These are phyloP conservation scores for Pilatotrama ljubarskyi DNA, from an alignment of 768 basidiomycete species.

Conservation along the genomic window DNA sequence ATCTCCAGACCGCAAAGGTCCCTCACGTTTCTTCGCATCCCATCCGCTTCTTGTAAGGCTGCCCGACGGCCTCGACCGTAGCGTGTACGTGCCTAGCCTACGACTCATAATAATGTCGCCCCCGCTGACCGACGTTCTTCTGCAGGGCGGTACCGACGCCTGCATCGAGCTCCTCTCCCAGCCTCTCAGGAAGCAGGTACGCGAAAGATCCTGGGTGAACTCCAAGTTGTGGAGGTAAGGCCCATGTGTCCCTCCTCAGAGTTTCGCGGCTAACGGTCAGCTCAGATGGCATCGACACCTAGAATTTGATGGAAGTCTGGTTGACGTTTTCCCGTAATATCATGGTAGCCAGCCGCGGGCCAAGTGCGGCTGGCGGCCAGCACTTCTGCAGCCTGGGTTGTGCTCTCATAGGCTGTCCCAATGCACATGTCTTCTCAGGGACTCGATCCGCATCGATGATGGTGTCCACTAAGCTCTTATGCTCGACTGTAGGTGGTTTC, in stretches of 20 bases:
- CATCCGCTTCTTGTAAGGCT: conserved; percentile 45
- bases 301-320: conserved; percentile 2
- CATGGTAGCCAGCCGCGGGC: background rate
- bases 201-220: conserved; percentile 29
- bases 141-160: conserved; percentile 8
- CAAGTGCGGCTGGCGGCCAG: background rate
- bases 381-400: background rate
- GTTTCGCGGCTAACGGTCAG: background rate
- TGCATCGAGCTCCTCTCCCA: conserved; percentile 32
- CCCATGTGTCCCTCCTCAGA: background rate
- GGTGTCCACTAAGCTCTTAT: background rate
- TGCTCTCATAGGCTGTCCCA: background rate
- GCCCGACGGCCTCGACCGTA: conserved; percentile 37
- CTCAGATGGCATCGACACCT: conserved; percentile 15
- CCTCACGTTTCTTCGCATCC: conserved; percentile 35
- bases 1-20: conserved; percentile 30
- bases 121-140: background rate
- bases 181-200: conserved; percentile 33
- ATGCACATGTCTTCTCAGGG: background rate
- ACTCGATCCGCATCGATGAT: background rate
- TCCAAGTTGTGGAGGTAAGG: conserved; percentile 28
- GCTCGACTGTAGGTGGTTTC: background rate
- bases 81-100: conserved; percentile 18
- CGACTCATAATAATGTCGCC: background rate
- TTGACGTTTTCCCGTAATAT: background rate